A percentile compares a stretch with the other conserved stretches of the same genome.
phyloP scores from a whole-genome alignment of 192 early-diverging fungal genomes.

The Lunasporangiospora selenospora region DNA sequence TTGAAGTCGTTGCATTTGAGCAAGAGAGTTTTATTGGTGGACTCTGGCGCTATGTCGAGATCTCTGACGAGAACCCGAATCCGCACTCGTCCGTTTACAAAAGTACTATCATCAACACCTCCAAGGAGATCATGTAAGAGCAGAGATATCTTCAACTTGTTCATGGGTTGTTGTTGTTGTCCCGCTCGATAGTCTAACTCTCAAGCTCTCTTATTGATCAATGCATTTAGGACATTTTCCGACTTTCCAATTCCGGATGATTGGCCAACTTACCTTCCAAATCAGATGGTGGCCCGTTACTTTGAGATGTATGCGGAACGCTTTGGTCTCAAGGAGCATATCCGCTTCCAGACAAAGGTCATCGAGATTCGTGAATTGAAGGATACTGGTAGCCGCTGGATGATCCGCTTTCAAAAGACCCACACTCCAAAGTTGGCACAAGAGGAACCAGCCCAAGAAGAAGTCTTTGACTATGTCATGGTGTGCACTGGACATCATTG shows the following conservation, averaged over 20 bases:
- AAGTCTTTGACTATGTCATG: slow-evolving; percentile 68
- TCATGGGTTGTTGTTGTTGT: too few relatives aligned
- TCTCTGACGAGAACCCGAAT: slow-evolving; percentile 47
- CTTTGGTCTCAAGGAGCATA: slow-evolving; percentile 56
- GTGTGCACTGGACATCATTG: slow-evolving; percentile 67
- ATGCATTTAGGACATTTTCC: slow-evolving; percentile 50
- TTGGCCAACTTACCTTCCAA: slow-evolving; percentile 65
- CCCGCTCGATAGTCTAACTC: too few relatives aligned
- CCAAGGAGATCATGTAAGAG: slow-evolving; percentile 55
- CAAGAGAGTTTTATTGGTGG: slow-evolving; percentile 57
- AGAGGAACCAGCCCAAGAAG: slow-evolving; percentile 41
- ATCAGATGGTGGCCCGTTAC: slow-evolving; percentile 56
- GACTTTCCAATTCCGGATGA: slow-evolving; percentile 65
- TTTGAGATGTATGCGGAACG: slow-evolving; percentile 58
- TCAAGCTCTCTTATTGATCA: too few relatives aligned
- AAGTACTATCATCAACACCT: slow-evolving; percentile 63
- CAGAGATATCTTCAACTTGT: too few relatives aligned
- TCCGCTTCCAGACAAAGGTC: slow-evolving; percentile 61
- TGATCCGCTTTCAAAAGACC: slow-evolving; percentile 31
- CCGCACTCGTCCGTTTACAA: slow-evolving; percentile 63
- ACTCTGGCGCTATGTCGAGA: slow-evolving; percentile 62
- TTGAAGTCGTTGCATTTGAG: slow-evolving; percentile 65
- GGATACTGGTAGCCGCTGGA: slow-evolving; percentile 51
- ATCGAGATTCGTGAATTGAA: slow-evolving; percentile 50
- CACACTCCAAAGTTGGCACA: too few relatives aligned